phyloP scores from a whole-genome alignment of 345 rosid genomes.

The Arabidopsis arenosa region DNA sequence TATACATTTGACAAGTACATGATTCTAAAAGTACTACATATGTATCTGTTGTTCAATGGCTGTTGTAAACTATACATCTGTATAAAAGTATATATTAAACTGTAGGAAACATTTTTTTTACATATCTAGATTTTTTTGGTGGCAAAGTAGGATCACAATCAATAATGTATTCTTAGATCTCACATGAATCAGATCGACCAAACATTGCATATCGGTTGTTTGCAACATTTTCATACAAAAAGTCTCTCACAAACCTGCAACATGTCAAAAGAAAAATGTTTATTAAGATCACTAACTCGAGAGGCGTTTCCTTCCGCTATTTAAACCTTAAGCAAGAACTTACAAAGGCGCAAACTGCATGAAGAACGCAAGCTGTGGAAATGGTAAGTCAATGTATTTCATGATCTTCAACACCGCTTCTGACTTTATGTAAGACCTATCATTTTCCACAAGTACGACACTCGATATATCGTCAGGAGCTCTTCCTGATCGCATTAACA shows the following conservation, averaged over 20 bases:
- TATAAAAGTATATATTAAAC: constrained; percentile 29
- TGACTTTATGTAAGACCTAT: constrained; percentile 82
- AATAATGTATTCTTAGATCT: constrained; percentile 50
- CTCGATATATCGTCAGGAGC: constrained; percentile 97
- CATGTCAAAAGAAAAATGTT: not conserved
- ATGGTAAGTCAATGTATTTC: constrained; percentile 83
- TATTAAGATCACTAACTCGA: constrained; percentile 9
- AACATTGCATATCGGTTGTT: constrained; percentile 74
- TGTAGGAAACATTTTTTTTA: constrained; percentile 39
- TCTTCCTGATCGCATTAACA: constrained; percentile 84
- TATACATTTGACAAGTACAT: constrained; percentile 33
- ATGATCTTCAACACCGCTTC: constrained; percentile 88
- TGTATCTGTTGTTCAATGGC: constrained; percentile 27
- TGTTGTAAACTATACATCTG: constrained; percentile 45
- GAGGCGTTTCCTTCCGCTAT: not conserved
- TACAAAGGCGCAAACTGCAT: constrained; percentile 74
- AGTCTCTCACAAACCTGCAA: constrained; percentile 73
- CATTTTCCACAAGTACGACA: constrained; percentile 80
- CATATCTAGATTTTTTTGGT: constrained; percentile 9
- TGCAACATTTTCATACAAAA: constrained; percentile 76
- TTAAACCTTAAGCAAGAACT: constrained; percentile 37
- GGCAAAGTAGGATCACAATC: constrained; percentile 26
- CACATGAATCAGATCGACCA: constrained; percentile 87
- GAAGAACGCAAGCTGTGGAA: constrained; percentile 81
- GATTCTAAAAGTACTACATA: constrained; percentile 21